phyloP scores from a whole-genome alignment of 1,284 basidiomycete genomes.

The Heterobasidion annosum region DNA sequence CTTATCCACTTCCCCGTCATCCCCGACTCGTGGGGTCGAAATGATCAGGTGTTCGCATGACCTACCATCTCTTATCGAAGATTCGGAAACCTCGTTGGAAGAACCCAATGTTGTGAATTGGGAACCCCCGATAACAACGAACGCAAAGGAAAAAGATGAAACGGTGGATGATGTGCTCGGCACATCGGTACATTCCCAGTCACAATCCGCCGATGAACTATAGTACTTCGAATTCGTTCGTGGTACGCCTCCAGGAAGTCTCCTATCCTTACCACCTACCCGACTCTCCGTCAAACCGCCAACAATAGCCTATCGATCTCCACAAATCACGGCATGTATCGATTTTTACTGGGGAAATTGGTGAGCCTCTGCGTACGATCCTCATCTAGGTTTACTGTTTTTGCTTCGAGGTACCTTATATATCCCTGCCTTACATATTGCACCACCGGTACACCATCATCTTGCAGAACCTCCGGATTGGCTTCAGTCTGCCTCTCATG shows the following conservation, averaged over 20 bases:
- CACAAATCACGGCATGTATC: neutral
- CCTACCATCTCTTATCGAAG: neutral
- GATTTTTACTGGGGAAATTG: neutral
- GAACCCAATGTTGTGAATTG: neutral
- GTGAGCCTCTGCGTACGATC: neutral
- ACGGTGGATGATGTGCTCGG: too few species aligned
- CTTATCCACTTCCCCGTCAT: slow-evolving; percentile 24
- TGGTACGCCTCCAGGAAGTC: neutral
- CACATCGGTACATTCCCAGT: too few species aligned
- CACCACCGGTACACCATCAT: neutral
- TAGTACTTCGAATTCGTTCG: neutral
- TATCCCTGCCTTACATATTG: neutral
- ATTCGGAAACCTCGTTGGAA: neutral
- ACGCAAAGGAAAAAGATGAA: neutral
- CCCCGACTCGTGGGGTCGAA: slow-evolving; percentile 13
- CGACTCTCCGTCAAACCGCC: too few species aligned
- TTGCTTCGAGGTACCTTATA: neutral
- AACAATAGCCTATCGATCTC: neutral
- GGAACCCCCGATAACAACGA: neutral
- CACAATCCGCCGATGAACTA: too few species aligned
- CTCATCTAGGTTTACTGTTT: neutral
- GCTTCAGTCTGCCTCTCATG: neutral
- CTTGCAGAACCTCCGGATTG: neutral
- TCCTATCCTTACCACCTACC: neutral
- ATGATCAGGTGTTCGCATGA: neutral